These are phyloP conservation scores for Corniculantispora saksenae DNA, from an alignment of 2,329 filamentous ascomycete genomes.

Conservation along the genomic window DNA sequence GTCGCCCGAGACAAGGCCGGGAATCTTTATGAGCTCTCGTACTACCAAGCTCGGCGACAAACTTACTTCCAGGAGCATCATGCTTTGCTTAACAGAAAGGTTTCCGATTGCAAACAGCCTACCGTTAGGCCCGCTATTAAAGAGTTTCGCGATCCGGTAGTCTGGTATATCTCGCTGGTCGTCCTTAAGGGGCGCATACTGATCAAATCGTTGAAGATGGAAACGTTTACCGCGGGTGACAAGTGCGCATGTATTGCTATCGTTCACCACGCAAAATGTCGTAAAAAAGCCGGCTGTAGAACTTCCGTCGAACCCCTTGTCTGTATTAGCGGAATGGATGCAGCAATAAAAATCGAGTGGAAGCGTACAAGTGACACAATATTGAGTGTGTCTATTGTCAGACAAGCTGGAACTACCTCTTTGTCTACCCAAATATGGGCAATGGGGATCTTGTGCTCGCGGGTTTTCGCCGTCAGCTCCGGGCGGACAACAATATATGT, in stretches of 20 bases:
- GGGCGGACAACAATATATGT: constrained; percentile 26
- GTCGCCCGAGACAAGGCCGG: constrained; percentile 24
- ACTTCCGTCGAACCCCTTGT: constrained; percentile 25
- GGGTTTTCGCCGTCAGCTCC: constrained; percentile 22
- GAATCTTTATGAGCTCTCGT: constrained; percentile 21
- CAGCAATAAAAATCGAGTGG: background rate
- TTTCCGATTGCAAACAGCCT: constrained; percentile 30
- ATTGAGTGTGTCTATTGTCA: constrained; percentile 20
- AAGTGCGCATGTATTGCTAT: constrained; percentile 26
- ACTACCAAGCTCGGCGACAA: constrained; percentile 21
- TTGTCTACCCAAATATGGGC: constrained; percentile 24
- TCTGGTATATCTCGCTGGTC: constrained; percentile 27
- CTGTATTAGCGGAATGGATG: background rate
- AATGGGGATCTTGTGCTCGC: constrained; percentile 28
- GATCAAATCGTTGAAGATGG: constrained; percentile 25
- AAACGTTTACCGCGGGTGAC: constrained; percentile 31
- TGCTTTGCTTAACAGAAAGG: constrained; percentile 22
- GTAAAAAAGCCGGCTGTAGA: constrained; percentile 31
- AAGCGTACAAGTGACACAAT: constrained; percentile 25
- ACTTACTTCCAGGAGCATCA: constrained; percentile 28
- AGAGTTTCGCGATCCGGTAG: constrained; percentile 31
- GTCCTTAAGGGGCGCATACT: constrained; percentile 5
- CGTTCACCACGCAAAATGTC: constrained; percentile 29
- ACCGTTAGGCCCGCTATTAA: constrained; percentile 25
- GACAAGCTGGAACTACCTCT: background rate